phyloP scores from a whole-genome alignment of 2,329 filamentous ascomycete species.

The Catunica adiposa region DNA sequence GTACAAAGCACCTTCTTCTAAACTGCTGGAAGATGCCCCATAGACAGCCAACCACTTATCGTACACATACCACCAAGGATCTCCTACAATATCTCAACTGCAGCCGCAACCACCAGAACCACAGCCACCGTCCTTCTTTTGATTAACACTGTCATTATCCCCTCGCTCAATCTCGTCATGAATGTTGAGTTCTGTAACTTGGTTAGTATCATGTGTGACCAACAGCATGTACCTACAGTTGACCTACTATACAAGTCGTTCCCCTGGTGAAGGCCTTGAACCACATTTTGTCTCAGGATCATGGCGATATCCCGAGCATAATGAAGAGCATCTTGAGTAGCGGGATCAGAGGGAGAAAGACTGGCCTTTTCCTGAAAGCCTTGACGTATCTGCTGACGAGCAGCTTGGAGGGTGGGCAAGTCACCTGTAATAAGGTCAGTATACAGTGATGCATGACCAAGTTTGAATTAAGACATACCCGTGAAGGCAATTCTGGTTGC shows the following conservation, averaged over 20 bases:
- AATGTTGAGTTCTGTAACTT: conserved; percentile 56
- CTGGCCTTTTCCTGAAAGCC: conserved; percentile 54
- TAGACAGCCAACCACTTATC: neutral
- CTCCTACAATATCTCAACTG: conserved; percentile 3
- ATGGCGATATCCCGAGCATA: conserved; percentile 71
- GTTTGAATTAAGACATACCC: conserved; percentile 33
- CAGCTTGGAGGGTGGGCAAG: conserved; percentile 46
- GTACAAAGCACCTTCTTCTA: neutral
- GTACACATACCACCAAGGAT: neutral
- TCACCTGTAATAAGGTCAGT: conserved; percentile 43
- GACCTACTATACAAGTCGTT: conserved; percentile 44
- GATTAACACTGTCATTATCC: conserved; percentile 73
- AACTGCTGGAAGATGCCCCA: neutral
- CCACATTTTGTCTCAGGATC: conserved; percentile 68
- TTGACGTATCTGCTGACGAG: conserved; percentile 53
- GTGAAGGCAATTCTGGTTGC: conserved; percentile 69
- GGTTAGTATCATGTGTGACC: neutral
- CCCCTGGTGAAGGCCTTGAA: conserved; percentile 53
- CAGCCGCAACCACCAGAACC: conserved; percentile 12
- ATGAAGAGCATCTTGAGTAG: conserved; percentile 47
- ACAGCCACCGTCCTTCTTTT: conserved; percentile 1
- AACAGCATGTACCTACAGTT: neutral
- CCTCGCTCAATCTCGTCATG: conserved; percentile 83
- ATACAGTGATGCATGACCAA: neutral
- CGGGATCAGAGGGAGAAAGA: conserved; percentile 39